These are phyloP conservation scores for Curvularia sp. DNA, from an alignment of 2,329 filamentous ascomycete species.

Conservation along the genomic window DNA sequence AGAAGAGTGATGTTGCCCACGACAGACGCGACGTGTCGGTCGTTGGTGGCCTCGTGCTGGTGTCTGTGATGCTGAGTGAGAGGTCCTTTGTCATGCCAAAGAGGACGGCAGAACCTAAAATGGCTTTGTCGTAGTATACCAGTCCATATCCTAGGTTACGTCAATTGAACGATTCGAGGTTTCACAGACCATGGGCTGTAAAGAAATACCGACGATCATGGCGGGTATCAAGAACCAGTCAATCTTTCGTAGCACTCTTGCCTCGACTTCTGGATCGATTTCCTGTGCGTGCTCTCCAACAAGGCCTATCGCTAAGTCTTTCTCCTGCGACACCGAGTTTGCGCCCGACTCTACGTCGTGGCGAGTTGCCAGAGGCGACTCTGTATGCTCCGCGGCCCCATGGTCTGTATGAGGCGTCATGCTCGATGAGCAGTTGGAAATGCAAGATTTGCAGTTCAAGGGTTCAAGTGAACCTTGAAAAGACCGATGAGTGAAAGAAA, in stretches of 20 bases:
- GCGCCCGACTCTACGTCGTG: constrained; percentile 27
- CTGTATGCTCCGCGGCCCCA: constrained; percentile 18
- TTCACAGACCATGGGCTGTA: not conserved
- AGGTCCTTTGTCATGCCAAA: constrained; percentile 80
- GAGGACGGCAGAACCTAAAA: constrained; percentile 73
- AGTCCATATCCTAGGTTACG: constrained; percentile 63
- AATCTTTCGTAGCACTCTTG: constrained; percentile 69
- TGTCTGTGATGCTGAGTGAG: constrained; percentile 62
- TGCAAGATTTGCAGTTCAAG: not conserved
- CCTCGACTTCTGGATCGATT: constrained; percentile 63
- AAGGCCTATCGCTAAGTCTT: constrained; percentile 65
- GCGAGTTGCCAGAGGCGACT: constrained; percentile 18
- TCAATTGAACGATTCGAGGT: not conserved
- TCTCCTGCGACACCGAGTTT: constrained; percentile 47
- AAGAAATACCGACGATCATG: constrained; percentile 58
- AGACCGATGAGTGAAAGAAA: not conserved
- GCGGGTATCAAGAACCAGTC: constrained; percentile 72
- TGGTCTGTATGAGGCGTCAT: constrained; percentile 18
- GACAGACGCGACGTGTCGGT: constrained; percentile 72
- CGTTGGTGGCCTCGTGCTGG: constrained; percentile 60
- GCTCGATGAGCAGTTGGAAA: not conserved
- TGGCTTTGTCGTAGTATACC: constrained; percentile 78
- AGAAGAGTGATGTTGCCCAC: constrained; percentile 82
- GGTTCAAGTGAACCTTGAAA: not conserved
- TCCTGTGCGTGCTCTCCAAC: constrained; percentile 64